phyloP scores from a whole-genome alignment of 1,139 yeast genomes.

The Tardiomyces depauwii region DNA sequence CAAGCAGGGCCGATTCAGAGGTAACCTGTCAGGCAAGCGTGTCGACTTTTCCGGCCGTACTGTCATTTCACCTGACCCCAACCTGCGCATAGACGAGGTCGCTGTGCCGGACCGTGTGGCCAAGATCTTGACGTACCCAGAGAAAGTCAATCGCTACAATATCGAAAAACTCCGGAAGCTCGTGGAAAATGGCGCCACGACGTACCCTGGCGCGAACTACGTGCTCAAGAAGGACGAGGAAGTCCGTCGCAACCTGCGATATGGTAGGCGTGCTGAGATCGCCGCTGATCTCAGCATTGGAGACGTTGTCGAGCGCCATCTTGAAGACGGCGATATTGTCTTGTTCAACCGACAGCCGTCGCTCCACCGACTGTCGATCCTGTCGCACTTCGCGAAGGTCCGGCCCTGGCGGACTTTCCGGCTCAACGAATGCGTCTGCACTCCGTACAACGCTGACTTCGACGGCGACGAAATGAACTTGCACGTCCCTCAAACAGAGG shows the following conservation, averaged over 20 bases:
- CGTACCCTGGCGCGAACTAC: constrained; percentile 96
- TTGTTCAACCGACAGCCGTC: constrained; percentile 97
- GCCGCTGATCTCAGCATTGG: constrained; percentile 75
- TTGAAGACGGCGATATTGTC: constrained; percentile 95
- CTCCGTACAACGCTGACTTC: constrained; percentile 98
- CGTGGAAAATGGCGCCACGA: constrained; percentile 73
- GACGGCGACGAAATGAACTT: constrained; percentile 99
- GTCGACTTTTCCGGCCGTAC: constrained; percentile 98
- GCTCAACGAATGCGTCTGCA: constrained; percentile 96
- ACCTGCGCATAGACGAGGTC: constrained; percentile 86
- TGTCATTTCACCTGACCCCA: constrained; percentile 98
- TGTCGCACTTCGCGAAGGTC: constrained; percentile 91
- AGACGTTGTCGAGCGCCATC: constrained; percentile 93
- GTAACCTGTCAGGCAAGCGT: constrained; percentile 95
- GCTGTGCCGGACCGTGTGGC: constrained; percentile 98
- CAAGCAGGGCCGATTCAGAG: constrained; percentile 97
- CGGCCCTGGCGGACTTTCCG: constrained; percentile 98
- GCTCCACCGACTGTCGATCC: constrained; percentile 82
- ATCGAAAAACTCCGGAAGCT: constrained; percentile 61
- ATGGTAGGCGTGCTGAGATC: constrained; percentile 71
- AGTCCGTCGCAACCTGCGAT: constrained; percentile 78
- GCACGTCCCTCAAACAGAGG: constrained; percentile 98
- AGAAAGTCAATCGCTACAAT: constrained; percentile 84
- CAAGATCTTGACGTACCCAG: constrained; percentile 91
- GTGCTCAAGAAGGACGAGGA: constrained; percentile 65